These are phyloP conservation scores for Somion occarium DNA, from an alignment of 1,284 basidiomycete species.

Conservation along the genomic window DNA sequence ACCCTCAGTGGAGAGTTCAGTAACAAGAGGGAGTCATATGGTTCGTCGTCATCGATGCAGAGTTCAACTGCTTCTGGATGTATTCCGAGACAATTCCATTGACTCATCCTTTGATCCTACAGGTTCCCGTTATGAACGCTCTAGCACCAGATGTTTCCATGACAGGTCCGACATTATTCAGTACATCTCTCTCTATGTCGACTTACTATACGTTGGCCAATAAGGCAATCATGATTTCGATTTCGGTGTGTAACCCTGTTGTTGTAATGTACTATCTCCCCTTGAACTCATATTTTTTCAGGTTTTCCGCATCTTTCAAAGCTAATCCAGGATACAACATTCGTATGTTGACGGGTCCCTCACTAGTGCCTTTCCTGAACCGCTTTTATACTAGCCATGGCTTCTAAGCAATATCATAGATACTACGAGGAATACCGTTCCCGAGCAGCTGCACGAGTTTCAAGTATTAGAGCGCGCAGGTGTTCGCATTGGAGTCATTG, in stretches of 20 bases:
- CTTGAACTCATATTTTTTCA: slow-evolving; percentile 29
- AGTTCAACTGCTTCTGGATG: not conserved
- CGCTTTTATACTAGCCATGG: slow-evolving; percentile 51
- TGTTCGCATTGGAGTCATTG: slow-evolving; percentile 73
- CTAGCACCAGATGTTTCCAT: slow-evolving; percentile 60
- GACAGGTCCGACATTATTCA: slow-evolving; percentile 39
- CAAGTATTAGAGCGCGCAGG: slow-evolving; percentile 63
- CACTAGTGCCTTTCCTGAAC: not conserved
- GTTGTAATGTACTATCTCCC: not conserved
- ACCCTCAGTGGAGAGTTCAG: slow-evolving; percentile 81
- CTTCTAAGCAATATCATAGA: slow-evolving; percentile 75
- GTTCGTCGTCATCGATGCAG: slow-evolving; percentile 40
- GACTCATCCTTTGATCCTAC: slow-evolving; percentile 25
- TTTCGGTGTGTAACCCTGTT: slow-evolving; percentile 38
- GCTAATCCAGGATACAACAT: slow-evolving; percentile 65
- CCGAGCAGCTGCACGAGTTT: slow-evolving; percentile 54
- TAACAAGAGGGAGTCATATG: slow-evolving; percentile 92
- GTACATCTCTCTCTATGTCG: slow-evolving; percentile 52
- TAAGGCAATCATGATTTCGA: slow-evolving; percentile 85
- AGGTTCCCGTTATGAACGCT: slow-evolving; percentile 77
- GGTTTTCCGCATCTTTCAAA: slow-evolving; percentile 80
- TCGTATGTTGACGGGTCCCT: slow-evolving; percentile 61
- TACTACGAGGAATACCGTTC: slow-evolving; percentile 50
- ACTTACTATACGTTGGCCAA: not conserved
- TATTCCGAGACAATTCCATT: not conserved